phyloP scores from a whole-genome alignment of 768 basidiomycete species.

The Termitomyces sp. region DNA sequence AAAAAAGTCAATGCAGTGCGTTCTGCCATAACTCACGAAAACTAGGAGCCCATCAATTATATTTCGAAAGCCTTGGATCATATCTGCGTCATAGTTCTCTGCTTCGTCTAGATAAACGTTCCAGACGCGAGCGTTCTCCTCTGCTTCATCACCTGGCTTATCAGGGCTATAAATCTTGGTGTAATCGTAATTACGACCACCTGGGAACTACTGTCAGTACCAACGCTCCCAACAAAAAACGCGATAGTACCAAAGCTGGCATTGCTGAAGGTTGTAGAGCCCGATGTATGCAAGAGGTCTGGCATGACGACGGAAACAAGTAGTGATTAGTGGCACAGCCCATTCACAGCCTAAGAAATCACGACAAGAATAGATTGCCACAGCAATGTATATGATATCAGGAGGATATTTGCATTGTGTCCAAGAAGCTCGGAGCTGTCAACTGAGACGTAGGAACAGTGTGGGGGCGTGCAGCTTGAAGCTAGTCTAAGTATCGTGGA shows the following conservation, averaged over 20 bases:
- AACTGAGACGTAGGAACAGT: too few relatives aligned
- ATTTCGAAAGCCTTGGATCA: conserved; percentile 14
- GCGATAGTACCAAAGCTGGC: background rate
- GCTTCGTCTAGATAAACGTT: conserved; percentile 17
- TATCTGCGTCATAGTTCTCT: conserved; percentile 13
- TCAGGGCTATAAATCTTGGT: conserved; percentile 14
- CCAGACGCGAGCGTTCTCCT: conserved; percentile 18
- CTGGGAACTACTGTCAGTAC: background rate
- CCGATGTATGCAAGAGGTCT: background rate
- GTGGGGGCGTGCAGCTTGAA: too few relatives aligned
- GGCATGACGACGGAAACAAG: background rate
- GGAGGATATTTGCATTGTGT: background rate
- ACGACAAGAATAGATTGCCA: background rate
- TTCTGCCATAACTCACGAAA: background rate
- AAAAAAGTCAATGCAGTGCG: background rate
- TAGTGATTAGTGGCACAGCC: background rate
- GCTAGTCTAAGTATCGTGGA: too few relatives aligned
- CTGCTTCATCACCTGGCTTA: conserved; percentile 10
- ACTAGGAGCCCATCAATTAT: conserved; percentile 14
- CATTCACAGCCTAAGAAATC: background rate
- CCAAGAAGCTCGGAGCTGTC: too few relatives aligned
- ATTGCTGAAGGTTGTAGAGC: background rate
- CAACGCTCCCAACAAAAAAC: background rate
- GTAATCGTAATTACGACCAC: conserved; percentile 12
- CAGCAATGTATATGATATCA: background rate